Conservation (phyloP, 306 rosid genomes). For the Cajanus cajan region DNA sequence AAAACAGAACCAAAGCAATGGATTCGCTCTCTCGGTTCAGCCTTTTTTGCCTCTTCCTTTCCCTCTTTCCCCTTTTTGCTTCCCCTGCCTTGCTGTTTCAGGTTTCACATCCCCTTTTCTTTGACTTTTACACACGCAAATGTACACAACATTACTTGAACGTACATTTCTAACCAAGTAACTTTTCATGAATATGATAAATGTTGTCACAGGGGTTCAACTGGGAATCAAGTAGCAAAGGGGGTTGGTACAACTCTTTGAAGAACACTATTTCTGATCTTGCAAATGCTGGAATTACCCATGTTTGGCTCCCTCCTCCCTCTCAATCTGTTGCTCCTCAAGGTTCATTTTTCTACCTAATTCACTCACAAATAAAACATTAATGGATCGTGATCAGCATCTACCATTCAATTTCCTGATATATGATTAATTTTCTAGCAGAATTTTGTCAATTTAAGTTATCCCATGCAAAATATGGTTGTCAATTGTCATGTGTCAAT, state of each 20-base stretch:
- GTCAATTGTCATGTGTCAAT: neutral
- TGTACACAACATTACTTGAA: neutral
- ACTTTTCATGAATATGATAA: neutral
- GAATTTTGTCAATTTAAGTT: neutral
- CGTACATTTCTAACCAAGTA: neutral
- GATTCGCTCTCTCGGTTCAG: conserved; percentile 28
- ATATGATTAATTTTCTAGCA: neutral
- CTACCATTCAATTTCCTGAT: neutral
- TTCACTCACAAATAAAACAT: neutral
- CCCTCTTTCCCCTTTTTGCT: conserved; percentile 40
- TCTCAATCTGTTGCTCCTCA: conserved; percentile 56
- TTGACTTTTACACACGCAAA: neutral
- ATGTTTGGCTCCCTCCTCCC: conserved; percentile 95
- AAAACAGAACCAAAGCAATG: conserved; percentile 32
- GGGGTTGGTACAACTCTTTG: conserved; percentile 74
- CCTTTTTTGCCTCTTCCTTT: conserved; percentile 38
- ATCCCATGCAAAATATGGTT: neutral
- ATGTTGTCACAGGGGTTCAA: conserved; percentile 63
- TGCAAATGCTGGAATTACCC: conserved; percentile 60
- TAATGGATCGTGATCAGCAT: neutral
- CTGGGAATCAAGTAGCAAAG: conserved; percentile 75
- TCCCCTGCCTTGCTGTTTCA: conserved; percentile 64
- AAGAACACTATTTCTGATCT: conserved; percentile 58
- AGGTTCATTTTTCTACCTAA: conserved; percentile 35
- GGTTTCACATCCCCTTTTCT: conserved; percentile 36